Evolutionary conservation across 176 grass and related monocot genomes (phyloP).

Genomic region (Hyparrhenia diplandra): DNA sequence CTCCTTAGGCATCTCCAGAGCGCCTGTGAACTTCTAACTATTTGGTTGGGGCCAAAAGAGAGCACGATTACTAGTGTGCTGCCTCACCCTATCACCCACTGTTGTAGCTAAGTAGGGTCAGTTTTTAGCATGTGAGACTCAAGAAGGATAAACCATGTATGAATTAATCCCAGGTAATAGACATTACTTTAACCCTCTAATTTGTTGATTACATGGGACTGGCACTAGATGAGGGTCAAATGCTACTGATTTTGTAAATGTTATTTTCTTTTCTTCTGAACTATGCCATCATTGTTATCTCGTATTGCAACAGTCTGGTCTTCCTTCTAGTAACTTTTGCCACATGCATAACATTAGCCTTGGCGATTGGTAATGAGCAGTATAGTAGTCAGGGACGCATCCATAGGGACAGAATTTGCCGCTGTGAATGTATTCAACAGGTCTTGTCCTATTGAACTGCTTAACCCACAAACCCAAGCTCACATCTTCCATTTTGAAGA

Average conservation of each 20-base stretch:
- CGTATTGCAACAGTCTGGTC: conserved; percentile 67
- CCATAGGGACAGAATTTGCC: conserved; percentile 76
- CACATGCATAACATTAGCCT: conserved; percentile 87
- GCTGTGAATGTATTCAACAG: conserved; percentile 62
- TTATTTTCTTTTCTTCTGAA: conserved; percentile 26
- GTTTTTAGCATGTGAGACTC: conserved; percentile 31
- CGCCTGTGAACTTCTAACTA: neutral
- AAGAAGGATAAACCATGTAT: conserved; percentile 22
- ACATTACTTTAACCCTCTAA: conserved; percentile 7
- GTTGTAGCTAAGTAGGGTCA: conserved; percentile 4
- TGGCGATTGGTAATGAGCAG: conserved; percentile 84
- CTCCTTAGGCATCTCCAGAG: neutral
- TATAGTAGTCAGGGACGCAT: conserved; percentile 72
- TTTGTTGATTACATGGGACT: conserved; percentile 25
- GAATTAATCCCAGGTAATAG: conserved; percentile 1
- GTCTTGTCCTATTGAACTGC: conserved; percentile 60
- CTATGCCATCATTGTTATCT: conserved; percentile 42
- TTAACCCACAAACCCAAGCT: conserved; percentile 97
- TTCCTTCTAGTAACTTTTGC: conserved; percentile 65
- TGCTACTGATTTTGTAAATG: conserved; percentile 9
- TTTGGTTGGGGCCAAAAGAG: neutral
- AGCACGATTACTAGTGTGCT: neutral
- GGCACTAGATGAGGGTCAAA: conserved; percentile 4
- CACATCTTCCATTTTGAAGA: conserved; percentile 98
- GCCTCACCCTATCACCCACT: neutral